A percentile compares a stretch with the other conserved stretches of the same genome.
These are phyloP conservation scores for Metschnikowia cerradonensis DNA, from an alignment of 805 yeast genomes.

Conservation along the genomic window DNA sequence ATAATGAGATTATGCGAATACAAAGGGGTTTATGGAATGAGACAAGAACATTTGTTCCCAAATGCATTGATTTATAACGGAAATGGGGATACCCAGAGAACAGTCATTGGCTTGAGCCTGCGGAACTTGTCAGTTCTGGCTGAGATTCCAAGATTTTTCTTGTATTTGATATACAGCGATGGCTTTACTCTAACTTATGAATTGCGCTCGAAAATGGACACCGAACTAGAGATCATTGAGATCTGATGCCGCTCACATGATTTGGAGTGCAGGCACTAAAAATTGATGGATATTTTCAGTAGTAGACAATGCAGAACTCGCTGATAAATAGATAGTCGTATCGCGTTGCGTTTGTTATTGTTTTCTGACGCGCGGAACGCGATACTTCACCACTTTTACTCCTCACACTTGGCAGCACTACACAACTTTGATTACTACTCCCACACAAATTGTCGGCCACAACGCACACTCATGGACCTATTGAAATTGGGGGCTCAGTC, in stretches of 20 bases:
- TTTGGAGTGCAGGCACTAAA: background rate
- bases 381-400: background rate
- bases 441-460: background rate
- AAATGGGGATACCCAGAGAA: conserved; percentile 27
- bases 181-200: conserved; percentile 23
- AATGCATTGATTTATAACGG: conserved; percentile 26
- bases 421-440: background rate
- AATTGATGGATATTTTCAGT: background rate
- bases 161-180: conserved; percentile 34
- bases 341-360: conserved; percentile 1
- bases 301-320: background rate
- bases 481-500: conserved; percentile 54
- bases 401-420: background rate
- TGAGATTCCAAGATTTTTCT: conserved; percentile 23
- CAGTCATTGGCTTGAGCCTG: conserved; percentile 31
- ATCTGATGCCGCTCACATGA: background rate
- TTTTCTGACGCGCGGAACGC: background rate
- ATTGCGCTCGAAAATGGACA: conserved; percentile 1
- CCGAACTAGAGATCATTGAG: background rate
- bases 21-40: conserved; percentile 38
- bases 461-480: conserved; percentile 29
- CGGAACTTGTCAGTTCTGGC: conserved; percentile 22
- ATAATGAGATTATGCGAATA: conserved; percentile 35
- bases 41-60: conserved; percentile 42
- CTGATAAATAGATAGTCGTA: background rate